Conservation (phyloP, 768 basidiomycete genomes). For the Collybiopsis confluens region DNA sequence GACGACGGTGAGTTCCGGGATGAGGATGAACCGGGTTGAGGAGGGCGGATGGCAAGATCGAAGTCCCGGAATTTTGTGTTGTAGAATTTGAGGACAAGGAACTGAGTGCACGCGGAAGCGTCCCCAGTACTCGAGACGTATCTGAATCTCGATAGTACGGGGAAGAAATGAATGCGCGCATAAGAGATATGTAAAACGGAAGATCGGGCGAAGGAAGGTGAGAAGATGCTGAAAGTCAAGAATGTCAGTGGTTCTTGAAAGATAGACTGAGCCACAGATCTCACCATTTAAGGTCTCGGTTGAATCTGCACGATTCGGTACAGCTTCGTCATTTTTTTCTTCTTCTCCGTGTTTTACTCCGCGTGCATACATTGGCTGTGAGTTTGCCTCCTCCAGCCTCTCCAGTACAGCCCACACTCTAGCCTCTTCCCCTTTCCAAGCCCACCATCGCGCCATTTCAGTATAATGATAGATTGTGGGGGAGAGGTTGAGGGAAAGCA, state of each 20-base stretch:
- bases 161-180: constrained; percentile 7
- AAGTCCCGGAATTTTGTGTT: not conserved
- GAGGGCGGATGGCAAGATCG: not conserved
- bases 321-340: not conserved
- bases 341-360: not conserved
- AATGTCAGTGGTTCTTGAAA: no score
- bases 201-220: constrained; percentile 1
- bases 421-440: not conserved
- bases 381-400: not conserved
- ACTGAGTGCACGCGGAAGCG: not conserved
- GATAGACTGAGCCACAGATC: no score
- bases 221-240: not conserved
- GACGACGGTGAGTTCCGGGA: not conserved
- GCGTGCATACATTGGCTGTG: not conserved
- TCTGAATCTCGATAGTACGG: not conserved
- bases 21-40: not conserved
- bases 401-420: not conserved
- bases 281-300: no score
- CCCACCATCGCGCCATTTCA: constrained; percentile 2
- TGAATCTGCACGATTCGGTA: no score
- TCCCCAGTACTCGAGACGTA: no score
- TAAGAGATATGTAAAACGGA: constrained; percentile 1
- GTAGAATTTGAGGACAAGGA: not conserved
- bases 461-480: constrained; percentile 7
- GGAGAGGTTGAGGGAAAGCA: not conserved